phyloP scores from a whole-genome alignment of 179 eudicot genomes.

The Gypsophila paniculata region DNA sequence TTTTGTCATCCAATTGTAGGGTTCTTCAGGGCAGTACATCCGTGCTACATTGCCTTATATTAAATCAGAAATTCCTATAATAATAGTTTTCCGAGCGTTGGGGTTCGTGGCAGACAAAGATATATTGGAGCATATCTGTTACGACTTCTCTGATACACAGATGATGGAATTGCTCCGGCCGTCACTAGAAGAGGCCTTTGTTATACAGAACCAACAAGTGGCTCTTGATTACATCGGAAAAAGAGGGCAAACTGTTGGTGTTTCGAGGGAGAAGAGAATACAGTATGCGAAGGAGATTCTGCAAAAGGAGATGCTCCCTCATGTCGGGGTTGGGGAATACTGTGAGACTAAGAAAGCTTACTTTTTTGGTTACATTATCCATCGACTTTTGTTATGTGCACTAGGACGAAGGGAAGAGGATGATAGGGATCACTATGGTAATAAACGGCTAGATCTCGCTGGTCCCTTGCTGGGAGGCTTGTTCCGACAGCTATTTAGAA shows the following conservation, averaged over 20 bases:
- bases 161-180: constrained; percentile 98
- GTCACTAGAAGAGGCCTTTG: constrained; percentile 95
- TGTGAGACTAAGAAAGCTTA: constrained; percentile 98
- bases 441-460: constrained; percentile 96
- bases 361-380: constrained; percentile 94
- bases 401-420: constrained; percentile 92
- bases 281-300: constrained; percentile 94
- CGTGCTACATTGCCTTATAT: constrained; percentile 95
- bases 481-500: constrained; percentile 85
- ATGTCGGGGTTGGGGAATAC: constrained; percentile 89
- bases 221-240: constrained; percentile 96
- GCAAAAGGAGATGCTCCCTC: constrained; percentile 97
- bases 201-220: constrained; percentile 97
- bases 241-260: constrained; percentile 95
- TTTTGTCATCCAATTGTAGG: constrained; percentile 45
- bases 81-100: constrained; percentile 86
- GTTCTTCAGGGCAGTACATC: constrained; percentile 94
- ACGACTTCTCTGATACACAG: constrained; percentile 82
- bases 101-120: constrained; percentile 97
- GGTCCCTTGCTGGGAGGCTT: constrained; percentile 96
- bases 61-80: constrained; percentile 84
- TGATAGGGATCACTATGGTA: constrained; percentile 97
- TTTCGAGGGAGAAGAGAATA: constrained; percentile 80
- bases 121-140: constrained; percentile 93
- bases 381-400: constrained; percentile 88